A percentile compares a stretch with the other conserved stretches of the same genome.
Conservation (phyloP, 805 yeast genomes). For the Candida ficus region DNA sequence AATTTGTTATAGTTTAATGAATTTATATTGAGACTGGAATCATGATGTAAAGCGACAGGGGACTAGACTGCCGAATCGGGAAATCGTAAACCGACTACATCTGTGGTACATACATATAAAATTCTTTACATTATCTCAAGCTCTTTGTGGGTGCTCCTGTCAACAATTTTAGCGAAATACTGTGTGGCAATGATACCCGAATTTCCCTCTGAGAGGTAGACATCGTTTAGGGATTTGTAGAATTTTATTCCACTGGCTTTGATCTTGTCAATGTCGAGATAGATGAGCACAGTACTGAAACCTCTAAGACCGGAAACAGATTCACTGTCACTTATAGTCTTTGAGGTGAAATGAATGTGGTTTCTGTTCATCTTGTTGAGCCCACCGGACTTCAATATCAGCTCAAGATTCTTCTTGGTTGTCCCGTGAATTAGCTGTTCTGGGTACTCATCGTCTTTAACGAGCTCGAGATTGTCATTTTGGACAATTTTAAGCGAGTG, state of each 20-base stretch:
- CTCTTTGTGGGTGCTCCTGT: slow-evolving; percentile 19
- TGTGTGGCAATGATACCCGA: slow-evolving; percentile 44
- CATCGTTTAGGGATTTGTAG: slow-evolving; percentile 67
- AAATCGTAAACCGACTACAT: neutral
- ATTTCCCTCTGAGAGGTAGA: slow-evolving; percentile 62
- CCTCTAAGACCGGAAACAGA: slow-evolving; percentile 73
- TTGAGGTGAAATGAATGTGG: slow-evolving; percentile 82
- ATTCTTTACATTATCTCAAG: slow-evolving; percentile 2
- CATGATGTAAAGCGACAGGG: no score
- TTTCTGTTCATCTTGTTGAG: slow-evolving; percentile 67
- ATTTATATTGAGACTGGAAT: no score
- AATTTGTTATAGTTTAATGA: no score
- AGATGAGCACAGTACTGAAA: slow-evolving; percentile 51
- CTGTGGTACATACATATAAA: neutral
- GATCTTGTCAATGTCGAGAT: slow-evolving; percentile 50
- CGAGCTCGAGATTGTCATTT: slow-evolving; percentile 35
- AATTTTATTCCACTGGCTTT: slow-evolving; percentile 39
- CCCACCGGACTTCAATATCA: slow-evolving; percentile 50
- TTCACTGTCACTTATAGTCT: slow-evolving; percentile 37
- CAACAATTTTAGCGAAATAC: slow-evolving; percentile 38
- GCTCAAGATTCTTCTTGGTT: slow-evolving; percentile 37
- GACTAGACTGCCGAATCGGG: neutral
- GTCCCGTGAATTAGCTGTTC: slow-evolving; percentile 77
- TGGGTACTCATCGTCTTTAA: slow-evolving; percentile 44
- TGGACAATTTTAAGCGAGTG: slow-evolving; percentile 57